These are phyloP conservation scores for Torulaspora gathmanii DNA, from an alignment of 805 yeast genomes.

Conservation along the genomic window DNA sequence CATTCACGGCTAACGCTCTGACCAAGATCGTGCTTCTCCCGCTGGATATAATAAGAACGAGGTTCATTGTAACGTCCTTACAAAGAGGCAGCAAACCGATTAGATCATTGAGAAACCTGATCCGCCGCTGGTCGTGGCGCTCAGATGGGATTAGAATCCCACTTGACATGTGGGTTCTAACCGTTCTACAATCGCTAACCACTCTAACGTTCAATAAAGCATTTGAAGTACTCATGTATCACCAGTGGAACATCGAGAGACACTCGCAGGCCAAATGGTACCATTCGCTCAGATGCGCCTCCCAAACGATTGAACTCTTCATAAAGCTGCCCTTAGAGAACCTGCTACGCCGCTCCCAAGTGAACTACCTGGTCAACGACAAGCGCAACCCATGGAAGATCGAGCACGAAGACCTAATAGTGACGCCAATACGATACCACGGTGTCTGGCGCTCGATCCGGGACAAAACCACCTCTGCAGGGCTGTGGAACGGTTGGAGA, in stretches of 20 bases:
- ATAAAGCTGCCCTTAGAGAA: slow-evolving; percentile 86
- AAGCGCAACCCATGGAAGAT: slow-evolving; percentile 40
- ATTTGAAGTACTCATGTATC: slow-evolving; percentile 62
- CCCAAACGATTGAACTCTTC: slow-evolving; percentile 65
- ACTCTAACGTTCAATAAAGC: slow-evolving; percentile 56
- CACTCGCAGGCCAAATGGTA: slow-evolving; percentile 57
- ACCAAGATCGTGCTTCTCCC: slow-evolving; percentile 76
- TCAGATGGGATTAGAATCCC: slow-evolving; percentile 51
- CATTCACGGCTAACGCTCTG: slow-evolving; percentile 64
- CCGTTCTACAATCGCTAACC: slow-evolving; percentile 58
- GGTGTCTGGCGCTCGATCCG: slow-evolving; percentile 54
- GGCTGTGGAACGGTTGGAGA: slow-evolving; percentile 86
- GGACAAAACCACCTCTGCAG: slow-evolving; percentile 39
- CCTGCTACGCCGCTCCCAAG: slow-evolving; percentile 76
- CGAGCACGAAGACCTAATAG: slow-evolving; percentile 47
- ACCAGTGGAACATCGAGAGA: slow-evolving; percentile 59
- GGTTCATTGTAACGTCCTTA: slow-evolving; percentile 66
- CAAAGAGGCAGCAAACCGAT: slow-evolving; percentile 22
- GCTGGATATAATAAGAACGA: slow-evolving; percentile 72
- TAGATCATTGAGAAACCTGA: slow-evolving; percentile 69
- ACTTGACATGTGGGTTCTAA: slow-evolving; percentile 56
- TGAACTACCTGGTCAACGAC: slow-evolving; percentile 49
- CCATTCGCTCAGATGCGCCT: slow-evolving; percentile 52
- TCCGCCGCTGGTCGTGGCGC: slow-evolving; percentile 43
- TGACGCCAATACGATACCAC: slow-evolving; percentile 51